A percentile compares a stretch with the other conserved stretches of the same genome.
Evolutionary conservation across 2,329 filamentous ascomycete genomes (phyloP).

Genomic region (Thielaviopsis euricoi): DNA sequence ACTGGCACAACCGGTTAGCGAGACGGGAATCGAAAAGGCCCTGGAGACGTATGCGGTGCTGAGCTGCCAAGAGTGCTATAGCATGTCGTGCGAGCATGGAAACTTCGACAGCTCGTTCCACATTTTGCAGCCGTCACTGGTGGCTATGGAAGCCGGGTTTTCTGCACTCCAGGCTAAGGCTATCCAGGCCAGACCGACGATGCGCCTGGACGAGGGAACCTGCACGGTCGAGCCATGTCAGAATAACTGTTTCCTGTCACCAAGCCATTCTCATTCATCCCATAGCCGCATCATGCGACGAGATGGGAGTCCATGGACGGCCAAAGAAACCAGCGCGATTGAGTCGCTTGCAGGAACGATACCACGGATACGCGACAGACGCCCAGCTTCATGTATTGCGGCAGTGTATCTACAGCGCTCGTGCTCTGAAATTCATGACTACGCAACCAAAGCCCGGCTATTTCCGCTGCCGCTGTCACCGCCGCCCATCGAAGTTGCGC

Average conservation of each 20-base stretch:
- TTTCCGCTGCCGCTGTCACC: background rate
- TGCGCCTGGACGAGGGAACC: background rate
- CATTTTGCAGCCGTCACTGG: slow-evolving; percentile 7
- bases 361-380: background rate
- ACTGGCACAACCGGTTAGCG: background rate
- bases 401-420: slow-evolving; percentile 9
- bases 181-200: background rate
- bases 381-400: slow-evolving; percentile 9
- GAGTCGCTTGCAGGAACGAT: slow-evolving; percentile 3
- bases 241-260: slow-evolving; percentile 9
- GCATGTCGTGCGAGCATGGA: slow-evolving; percentile 44
- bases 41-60: slow-evolving; percentile 38
- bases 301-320: background rate
- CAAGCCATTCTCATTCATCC: background rate
- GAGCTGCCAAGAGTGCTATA: slow-evolving; percentile 41
- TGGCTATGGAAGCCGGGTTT: background rate
- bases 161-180: slow-evolving; percentile 2
- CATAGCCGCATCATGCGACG: background rate
- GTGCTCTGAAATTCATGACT: background rate
- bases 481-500: slow-evolving; percentile 15
- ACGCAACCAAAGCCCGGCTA: background rate
- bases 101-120: slow-evolving; percentile 28
- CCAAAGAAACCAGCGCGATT: background rate
- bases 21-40: slow-evolving; percentile 16
- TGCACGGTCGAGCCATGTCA: background rate